Evolutionary conservation across 306 rosid species (phyloP).

Genomic region (Luffa aegyptiaca): DNA sequence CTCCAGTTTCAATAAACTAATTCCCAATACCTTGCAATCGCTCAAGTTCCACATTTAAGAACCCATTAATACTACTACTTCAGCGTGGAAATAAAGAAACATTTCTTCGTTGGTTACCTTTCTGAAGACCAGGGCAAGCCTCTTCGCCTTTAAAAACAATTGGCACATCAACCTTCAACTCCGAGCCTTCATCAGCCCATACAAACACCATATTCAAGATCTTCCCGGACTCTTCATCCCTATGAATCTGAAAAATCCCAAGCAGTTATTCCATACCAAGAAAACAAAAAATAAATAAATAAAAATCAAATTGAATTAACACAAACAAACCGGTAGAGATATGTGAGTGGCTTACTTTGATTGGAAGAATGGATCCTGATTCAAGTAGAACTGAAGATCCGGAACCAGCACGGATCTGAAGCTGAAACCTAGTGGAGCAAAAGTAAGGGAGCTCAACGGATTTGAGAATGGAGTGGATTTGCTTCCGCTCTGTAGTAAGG

Average conservation of each 20-base stretch:
- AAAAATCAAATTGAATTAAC: not conserved
- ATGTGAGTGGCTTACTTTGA: conserved; percentile 39
- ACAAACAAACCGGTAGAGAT: not conserved
- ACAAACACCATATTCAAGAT: conserved; percentile 78
- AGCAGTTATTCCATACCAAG: not conserved
- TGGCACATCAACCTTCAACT: conserved; percentile 79
- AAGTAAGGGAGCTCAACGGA: conserved; percentile 49
- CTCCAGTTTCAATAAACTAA: not conserved
- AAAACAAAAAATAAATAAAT: not conserved
- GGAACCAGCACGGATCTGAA: conserved; percentile 93
- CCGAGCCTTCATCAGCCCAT: conserved; percentile 84
- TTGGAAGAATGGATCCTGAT: conserved; percentile 69
- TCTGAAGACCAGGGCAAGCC: conserved; percentile 59
- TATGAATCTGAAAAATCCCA: conserved; percentile 43
- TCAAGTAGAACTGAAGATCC: conserved; percentile 72
- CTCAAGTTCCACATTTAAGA: not conserved
- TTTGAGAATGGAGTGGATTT: conserved; percentile 64
- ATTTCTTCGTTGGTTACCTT: conserved; percentile 42
- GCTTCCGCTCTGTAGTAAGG: conserved; percentile 69
- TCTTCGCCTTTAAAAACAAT: conserved; percentile 78
- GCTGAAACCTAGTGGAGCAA: conserved; percentile 68
- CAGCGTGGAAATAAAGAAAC: not conserved
- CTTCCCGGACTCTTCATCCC: conserved; percentile 54
- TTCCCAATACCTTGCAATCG: not conserved
- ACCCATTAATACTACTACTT: not conserved